A percentile compares a stretch with the other conserved stretches of the same genome.
Conservation (phyloP, 2,329 filamentous ascomycete species). For the Colletotrichum euphorbiae region DNA sequence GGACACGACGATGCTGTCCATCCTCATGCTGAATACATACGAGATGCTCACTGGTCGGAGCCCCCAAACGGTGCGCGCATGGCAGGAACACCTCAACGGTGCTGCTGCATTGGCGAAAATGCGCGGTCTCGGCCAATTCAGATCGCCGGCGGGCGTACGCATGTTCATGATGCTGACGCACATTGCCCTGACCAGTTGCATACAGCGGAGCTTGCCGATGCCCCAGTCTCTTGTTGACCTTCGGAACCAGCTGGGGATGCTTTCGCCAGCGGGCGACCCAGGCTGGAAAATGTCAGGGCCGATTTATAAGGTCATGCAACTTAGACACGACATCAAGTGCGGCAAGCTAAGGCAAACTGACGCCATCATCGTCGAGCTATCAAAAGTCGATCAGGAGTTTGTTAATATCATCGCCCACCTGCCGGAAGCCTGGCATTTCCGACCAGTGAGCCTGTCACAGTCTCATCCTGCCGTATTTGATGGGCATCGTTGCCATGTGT, state of each 20-base stretch:
- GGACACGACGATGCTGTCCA: constrained; percentile 64
- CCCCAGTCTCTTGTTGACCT: constrained; percentile 61
- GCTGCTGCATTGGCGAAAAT: constrained; percentile 63
- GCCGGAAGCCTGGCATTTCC: constrained; percentile 56
- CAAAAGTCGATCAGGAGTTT: constrained; percentile 57
- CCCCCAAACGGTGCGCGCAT: constrained; percentile 60
- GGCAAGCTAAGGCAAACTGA: constrained; percentile 51
- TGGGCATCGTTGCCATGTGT: constrained; percentile 57
- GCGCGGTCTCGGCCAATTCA: constrained; percentile 61
- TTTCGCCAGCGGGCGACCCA: constrained; percentile 52
- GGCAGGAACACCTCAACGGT: constrained; percentile 65
- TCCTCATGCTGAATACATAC: constrained; percentile 66
- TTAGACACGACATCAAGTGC: constrained; percentile 59
- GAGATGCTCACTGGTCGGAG: constrained; percentile 64
- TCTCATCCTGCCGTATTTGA: constrained; percentile 55
- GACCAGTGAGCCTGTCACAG: constrained; percentile 52
- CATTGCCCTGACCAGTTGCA: constrained; percentile 63
- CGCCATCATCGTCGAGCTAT: constrained; percentile 51
- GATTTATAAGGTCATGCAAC: constrained; percentile 58
- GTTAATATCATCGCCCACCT: constrained; percentile 53
- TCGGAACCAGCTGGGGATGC: constrained; percentile 54
- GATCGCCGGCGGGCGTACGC: constrained; percentile 56
- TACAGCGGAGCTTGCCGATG: constrained; percentile 61
- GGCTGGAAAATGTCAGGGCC: constrained; percentile 58
- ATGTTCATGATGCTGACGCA: constrained; percentile 68